Base-by-base conservation (phyloP, 2,329 filamentous ascomycete species). In the Dryadomyces sulphureus region DNA sequence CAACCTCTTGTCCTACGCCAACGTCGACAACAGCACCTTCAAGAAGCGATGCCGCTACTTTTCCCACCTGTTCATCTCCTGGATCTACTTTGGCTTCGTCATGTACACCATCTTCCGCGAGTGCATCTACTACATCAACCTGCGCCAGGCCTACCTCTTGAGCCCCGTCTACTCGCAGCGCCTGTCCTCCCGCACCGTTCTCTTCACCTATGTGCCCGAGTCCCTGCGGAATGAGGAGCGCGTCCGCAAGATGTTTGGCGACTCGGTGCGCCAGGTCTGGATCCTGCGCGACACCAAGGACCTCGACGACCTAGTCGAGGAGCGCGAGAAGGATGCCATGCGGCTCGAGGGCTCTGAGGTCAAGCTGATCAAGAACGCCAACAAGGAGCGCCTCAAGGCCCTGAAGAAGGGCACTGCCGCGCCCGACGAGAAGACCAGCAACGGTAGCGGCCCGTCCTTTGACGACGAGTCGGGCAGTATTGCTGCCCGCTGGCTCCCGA, bases 101-200 rank as follows among this genome's bases (percentile, higher is more conserved):
- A 81, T 96, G 61, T 92, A 85, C 64, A 84, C 87, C 55, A 78
- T 98, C 47, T 88, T 87, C 34, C 79, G 92, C 52, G 92, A 98
- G 64, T 80, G 81, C 58, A 81, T 98, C 56, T 96, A 82, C 73
- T 94, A 88, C 64, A 87, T 96, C 67, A 94, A 94, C 56, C 66
- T 98, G 45, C 84, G 90, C 52, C 92, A 96, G 65, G 90, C 90
- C 1, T 96, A 93, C 66, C 76, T 89, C 17, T 72, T 94, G 48
- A 88, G 87, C 9, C 87, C 85, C 1, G 70, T 84, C 45, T 90
- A 94, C 59, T 76, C 87, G 22, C 81, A 80, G 54, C 83, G 89
- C 21, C 78, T 96, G 39, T 96, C 90, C 0, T 90, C 89, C 1
- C 79, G 88, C 35, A 96, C 90, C 2, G 89, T 98, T 6, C 75